Evolutionary conservation across 2,329 filamentous ascomycete species (phyloP).

Genomic region (Arthrinium phaeospermum): DNA sequence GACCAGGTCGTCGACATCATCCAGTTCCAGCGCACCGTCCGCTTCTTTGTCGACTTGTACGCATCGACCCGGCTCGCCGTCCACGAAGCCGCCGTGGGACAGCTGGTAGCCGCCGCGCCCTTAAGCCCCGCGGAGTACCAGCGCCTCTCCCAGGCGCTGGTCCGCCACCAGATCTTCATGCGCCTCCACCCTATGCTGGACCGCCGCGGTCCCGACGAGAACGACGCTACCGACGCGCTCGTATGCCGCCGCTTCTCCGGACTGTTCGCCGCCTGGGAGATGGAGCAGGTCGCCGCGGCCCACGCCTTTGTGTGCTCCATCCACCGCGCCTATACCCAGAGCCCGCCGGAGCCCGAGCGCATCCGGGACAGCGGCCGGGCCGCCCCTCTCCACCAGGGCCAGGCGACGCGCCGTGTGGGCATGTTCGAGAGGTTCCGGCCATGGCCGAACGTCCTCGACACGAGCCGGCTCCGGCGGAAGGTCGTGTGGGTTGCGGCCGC

Average conservation of each 20-base stretch:
- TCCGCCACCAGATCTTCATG: not conserved
- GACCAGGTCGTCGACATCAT: not conserved
- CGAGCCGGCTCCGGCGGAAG: no score
- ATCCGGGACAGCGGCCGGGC: not conserved
- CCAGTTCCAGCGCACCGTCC: not conserved
- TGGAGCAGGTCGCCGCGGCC: not conserved
- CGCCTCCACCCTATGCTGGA: not conserved
- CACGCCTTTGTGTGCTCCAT: not conserved
- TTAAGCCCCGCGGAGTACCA: not conserved
- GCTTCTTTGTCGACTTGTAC: not conserved
- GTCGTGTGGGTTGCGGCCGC: no score
- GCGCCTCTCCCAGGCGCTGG: not conserved
- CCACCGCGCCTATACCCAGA: not conserved
- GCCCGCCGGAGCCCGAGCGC: not conserved
- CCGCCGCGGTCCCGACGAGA: no score
- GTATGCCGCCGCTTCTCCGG: not conserved
- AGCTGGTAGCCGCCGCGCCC: no score
- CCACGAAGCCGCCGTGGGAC: not conserved
- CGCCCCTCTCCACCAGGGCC: not conserved
- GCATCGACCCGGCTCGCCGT: not conserved
- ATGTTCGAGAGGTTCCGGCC: no score
- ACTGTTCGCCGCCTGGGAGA: not conserved
- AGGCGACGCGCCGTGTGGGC: not conserved
- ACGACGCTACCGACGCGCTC: not conserved
- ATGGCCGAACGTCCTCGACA: no score